These are phyloP conservation scores for Coprinopsis sp. DNA, from an alignment of 768 basidiomycete species.

Conservation along the genomic window DNA sequence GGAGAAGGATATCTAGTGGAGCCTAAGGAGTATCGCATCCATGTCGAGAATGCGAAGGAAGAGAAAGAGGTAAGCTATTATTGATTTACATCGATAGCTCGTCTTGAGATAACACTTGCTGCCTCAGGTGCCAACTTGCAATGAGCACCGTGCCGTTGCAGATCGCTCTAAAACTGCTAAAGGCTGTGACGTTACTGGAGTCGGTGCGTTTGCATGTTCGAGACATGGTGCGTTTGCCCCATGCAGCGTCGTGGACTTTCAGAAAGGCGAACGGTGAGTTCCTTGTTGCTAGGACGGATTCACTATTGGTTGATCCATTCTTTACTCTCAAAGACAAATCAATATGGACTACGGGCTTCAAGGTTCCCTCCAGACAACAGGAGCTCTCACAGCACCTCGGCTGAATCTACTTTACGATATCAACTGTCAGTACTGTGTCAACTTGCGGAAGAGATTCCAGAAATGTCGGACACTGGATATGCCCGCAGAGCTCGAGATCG, in stretches of 20 bases:
- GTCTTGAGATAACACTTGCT: neutral
- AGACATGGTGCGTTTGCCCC: constrained; percentile 19
- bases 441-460: neutral
- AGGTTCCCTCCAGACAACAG: constrained; percentile 9
- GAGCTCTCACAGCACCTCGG: neutral
- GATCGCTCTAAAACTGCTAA: constrained; percentile 1
- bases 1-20: constrained; percentile 15
- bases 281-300: too few species aligned
- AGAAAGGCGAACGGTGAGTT: constrained; percentile 20
- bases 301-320: neutral
- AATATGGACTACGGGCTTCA: constrained; percentile 21
- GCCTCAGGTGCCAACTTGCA: constrained; percentile 3
- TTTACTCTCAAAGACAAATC: constrained; percentile 11
- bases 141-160: constrained; percentile 4
- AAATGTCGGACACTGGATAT: neutral
- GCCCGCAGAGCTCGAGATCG: constrained; percentile 7
- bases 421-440: constrained; percentile 14
- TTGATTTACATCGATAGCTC: neutral
- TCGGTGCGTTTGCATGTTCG: constrained; percentile 15
- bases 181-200: constrained; percentile 11
- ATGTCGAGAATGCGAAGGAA: constrained; percentile 3
- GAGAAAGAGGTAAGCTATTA: constrained; percentile 1
- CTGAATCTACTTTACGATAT: constrained; percentile 17
- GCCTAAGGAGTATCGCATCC: neutral
- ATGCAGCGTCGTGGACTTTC: constrained; percentile 18